Percentiles rank a stretch among this genome's conserved stretches.
Conservation (phyloP, 345 rosid genomes). For the Brassica cretica region DNA sequence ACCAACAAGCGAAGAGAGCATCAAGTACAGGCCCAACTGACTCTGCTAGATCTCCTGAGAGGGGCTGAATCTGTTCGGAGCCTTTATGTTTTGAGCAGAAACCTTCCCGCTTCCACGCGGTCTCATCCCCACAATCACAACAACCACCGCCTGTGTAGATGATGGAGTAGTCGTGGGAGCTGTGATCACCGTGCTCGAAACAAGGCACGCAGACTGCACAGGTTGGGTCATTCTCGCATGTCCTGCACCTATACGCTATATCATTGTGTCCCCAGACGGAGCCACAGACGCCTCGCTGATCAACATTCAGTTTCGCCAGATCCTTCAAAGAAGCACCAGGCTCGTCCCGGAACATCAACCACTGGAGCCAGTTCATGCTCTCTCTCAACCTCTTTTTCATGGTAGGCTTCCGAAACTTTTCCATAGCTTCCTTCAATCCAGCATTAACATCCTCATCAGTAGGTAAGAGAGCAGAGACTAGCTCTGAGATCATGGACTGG, state of each 20-base stretch:
- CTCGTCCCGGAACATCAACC: constrained; percentile 83
- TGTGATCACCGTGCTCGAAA: constrained; percentile 77
- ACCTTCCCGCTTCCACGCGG: constrained; percentile 94
- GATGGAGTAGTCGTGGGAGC: constrained; percentile 72
- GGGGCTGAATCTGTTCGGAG: constrained; percentile 86
- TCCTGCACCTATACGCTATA: constrained; percentile 83
- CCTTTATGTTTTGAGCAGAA: constrained; percentile 95
- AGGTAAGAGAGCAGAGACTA: constrained; percentile 69
- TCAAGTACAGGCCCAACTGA: constrained; percentile 80
- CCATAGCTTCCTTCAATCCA: constrained; percentile 39
- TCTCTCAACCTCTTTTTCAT: constrained; percentile 54
- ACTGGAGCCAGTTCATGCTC: constrained; percentile 73
- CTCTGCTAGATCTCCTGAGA: constrained; percentile 60
- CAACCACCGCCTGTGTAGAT: constrained; percentile 91
- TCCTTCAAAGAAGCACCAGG: constrained; percentile 53
- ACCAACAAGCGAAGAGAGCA: constrained; percentile 65
- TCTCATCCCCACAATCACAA: constrained; percentile 96
- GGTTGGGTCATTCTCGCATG: constrained; percentile 86
- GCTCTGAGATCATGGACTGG: constrained; percentile 41
- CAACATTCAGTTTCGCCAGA: constrained; percentile 49
- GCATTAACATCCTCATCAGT: constrained; percentile 62
- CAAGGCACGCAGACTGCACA: constrained; percentile 97
- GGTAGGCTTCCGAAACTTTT: constrained; percentile 40
- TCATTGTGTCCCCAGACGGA: constrained; percentile 92
- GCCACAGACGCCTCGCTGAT: constrained; percentile 89